Evolutionary conservation across 805 yeast species (phyloP), one percentile per base, ranked within the genome.

Genomic region (Starmerella stigmatis): DNA sequence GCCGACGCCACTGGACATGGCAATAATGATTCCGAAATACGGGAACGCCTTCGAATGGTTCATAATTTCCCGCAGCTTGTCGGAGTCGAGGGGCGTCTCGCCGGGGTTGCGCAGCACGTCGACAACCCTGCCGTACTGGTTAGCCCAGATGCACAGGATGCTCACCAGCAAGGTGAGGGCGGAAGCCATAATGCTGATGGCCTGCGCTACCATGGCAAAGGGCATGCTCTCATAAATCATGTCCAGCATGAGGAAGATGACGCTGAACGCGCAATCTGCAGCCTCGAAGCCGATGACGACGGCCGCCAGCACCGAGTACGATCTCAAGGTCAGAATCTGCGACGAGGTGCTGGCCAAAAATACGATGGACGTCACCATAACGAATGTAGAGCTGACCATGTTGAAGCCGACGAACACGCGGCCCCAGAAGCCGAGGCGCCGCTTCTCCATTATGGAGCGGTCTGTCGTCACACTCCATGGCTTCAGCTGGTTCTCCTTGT

Each of bases 1-100:
- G 4, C 62, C 62, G 11, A 57, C 44, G 23, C 59, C 60, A 6
- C 54, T 55, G 3, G 53, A 28, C 19, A 49, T 48, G 2, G 55
- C 51, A 4, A 57, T 32, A 13, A 58, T 40, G 34, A 57, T 23
- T 7, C 57, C 54, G 21, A 56, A 45, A 43, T 58, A 47, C 2
- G 57, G 50, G 41, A 52, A 57, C 11, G 54, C 45, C 11, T 41
- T 34, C n/a, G 37, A 27, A 28, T 43, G 44, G 13, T 37, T 29
- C 31, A 46, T 28, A 12, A 46, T 31, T 11, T 26, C 34, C 5
- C 19, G 16, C 13, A 37, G 21, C 19, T 19, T 21, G 9, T 33
- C 39, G 21, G 33, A 12, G 22, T 28, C 41, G 4, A 38, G 8
- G 8, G 21, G 36, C 4, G 39, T 38, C 11, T 29, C 10, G n/a